Evolutionary conservation across 164 flowering plant species (phyloP).

Genomic region (Echeveria elegans): DNA sequence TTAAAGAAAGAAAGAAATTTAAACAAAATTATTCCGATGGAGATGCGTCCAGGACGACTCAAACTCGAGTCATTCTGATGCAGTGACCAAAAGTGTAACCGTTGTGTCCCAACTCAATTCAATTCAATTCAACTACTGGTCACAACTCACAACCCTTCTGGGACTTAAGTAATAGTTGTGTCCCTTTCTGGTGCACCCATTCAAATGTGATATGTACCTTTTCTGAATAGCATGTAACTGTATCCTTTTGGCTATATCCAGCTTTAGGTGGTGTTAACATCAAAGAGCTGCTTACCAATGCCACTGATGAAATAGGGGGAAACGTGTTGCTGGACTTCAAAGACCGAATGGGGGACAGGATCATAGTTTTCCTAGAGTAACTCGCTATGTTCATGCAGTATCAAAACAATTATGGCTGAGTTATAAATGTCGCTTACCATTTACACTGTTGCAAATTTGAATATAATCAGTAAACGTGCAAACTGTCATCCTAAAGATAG

Average conservation of each 20-base stretch:
- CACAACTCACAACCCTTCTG: too few relatives aligned
- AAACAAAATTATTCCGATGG: too few relatives aligned
- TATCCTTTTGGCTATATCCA: constrained; percentile 18
- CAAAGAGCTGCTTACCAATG: constrained; percentile 64
- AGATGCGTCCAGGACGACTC: too few relatives aligned
- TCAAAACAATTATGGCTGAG: too few relatives aligned
- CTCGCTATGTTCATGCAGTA: background rate
- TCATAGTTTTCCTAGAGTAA: constrained; percentile 81
- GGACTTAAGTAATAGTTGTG: too few relatives aligned
- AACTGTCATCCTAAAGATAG: background rate
- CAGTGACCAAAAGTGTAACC: too few relatives aligned
- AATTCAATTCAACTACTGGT: too few relatives aligned
- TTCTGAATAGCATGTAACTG: background rate
- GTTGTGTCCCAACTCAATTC: too few relatives aligned
- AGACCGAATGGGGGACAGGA: constrained; percentile 75
- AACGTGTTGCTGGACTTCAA: constrained; percentile 62
- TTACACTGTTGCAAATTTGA: background rate
- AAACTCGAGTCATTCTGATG: too few relatives aligned
- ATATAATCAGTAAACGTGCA: background rate
- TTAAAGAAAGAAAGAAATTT: too few relatives aligned
- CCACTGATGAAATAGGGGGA: constrained; percentile 58
- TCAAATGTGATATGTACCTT: background rate
- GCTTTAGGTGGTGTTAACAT: constrained; percentile 86
- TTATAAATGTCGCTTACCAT: background rate
- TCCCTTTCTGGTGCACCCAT: too few relatives aligned